phyloP scores from a whole-genome alignment of 257 asterid genomes.

The Primulina huaijiensis region DNA sequence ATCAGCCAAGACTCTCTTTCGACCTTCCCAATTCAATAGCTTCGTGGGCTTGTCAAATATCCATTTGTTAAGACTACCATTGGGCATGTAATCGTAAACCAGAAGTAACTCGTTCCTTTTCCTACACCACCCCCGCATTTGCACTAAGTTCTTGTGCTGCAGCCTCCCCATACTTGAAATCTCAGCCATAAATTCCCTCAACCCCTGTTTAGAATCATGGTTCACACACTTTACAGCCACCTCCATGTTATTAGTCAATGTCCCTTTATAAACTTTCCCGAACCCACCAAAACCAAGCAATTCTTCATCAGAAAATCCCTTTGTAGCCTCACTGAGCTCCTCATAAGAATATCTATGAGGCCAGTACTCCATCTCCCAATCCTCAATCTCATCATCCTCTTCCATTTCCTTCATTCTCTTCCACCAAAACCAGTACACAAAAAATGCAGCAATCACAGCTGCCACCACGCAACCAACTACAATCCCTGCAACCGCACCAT shows the following conservation, averaged over 20 bases:
- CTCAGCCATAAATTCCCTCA: constrained; percentile 91
- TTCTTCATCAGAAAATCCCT: constrained; percentile 47
- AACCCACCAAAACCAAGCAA: constrained; percentile 73
- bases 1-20: constrained; percentile 59
- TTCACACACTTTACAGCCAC: constrained; percentile 76
- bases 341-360: constrained; percentile 71
- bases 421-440: constrained; percentile 63
- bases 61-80: constrained; percentile 75
- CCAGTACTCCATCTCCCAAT: constrained; percentile 90
- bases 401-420: constrained; percentile 32
- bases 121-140: constrained; percentile 82
- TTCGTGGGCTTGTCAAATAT: constrained; percentile 53
- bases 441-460: constrained; percentile 20
- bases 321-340: constrained; percentile 56
- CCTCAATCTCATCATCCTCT: constrained; percentile 65
- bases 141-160: constrained; percentile 81
- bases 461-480: constrained; percentile 45
- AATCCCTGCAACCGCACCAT: constrained; percentile 53
- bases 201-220: constrained; percentile 78
- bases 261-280: constrained; percentile 75
- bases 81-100: constrained; percentile 81
- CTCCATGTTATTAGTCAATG: constrained; percentile 38
- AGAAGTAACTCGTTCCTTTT: constrained; percentile 61
- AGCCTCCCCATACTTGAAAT: constrained; percentile 75
- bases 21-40: constrained; percentile 60